Evolutionary conservation across 108 stramenopile species (phyloP), one percentile per base, ranked within the genome.

Genomic region (Cyclotella sp.): DNA sequence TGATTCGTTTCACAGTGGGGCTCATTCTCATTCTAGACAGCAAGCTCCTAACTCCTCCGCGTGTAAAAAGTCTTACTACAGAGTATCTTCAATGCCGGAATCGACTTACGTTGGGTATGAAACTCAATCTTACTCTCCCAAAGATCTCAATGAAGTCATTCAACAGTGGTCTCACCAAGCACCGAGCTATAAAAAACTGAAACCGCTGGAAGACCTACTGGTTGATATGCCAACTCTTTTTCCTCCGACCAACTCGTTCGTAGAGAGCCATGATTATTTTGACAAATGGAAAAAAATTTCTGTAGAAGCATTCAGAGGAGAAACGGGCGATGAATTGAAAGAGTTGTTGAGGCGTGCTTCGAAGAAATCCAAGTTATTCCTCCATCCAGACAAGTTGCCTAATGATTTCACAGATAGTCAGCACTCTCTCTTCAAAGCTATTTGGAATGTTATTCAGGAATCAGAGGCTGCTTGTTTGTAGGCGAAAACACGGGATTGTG

Each of bases 371-470:
- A 75, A 76, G 46, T 57, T 85, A 18, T 85, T 85, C 51, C 60
- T 85, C 12, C 85, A 85, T 51, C 85, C 85, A 1, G 85, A 85
- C 68, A 82, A 78, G 43, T 49, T 78, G 3, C 85, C 85, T 15
- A 57, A 26, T 30, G 81, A 82, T 47, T 61, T 85, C 51, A 77
- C 70, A 9, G 54, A 78, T 57, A 53, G 63, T 26, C 85, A 85
- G 49, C 16, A 34, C 3, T 58, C 62, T 7, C 60, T 85, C 14
- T 82, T 81, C 57, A 77, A 63, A 43, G 60, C 73, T 8, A 21
- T 85, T 63, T 85, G 85, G 85, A 77, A 85, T 58, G 70, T 73
- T 15, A 63, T 78, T 63, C 72, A 63, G 49, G 62, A 73, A 29
- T 43, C 52, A 40, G 69, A 70, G 49, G 40, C 71, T 44, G 45